phyloP scores from a whole-genome alignment of 495 filamentous ascomycete species.

The Mycothermus thermophilus region DNA sequence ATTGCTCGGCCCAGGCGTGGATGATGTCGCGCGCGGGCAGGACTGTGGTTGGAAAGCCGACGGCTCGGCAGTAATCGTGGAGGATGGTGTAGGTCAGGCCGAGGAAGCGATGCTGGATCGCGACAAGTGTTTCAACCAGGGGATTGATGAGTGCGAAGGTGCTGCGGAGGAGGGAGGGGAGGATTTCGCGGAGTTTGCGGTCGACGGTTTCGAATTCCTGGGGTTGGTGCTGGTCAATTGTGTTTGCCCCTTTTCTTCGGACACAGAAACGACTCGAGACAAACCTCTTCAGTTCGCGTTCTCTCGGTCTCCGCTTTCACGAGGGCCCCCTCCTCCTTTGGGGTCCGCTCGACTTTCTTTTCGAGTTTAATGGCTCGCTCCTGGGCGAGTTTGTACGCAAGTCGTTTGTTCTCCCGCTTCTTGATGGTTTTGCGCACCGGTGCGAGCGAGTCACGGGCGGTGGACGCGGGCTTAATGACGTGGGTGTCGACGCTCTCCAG shows the following conservation, averaged over 20 bases:
- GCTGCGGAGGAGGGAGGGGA: conserved; percentile 63
- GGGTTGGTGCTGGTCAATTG: no score
- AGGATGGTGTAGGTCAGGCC: conserved; percentile 75
- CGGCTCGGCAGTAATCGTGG: conserved; percentile 60
- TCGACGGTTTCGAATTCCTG: conserved; percentile 77
- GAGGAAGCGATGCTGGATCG: conserved; percentile 72
- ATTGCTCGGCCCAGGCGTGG: no score
- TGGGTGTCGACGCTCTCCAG: conserved; percentile 56
- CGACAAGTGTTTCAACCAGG: conserved; percentile 57
- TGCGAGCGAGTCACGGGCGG: conserved; percentile 56
- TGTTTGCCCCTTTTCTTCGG: no score
- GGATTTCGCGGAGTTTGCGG: conserved; percentile 56
- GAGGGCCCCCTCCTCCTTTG: conserved; percentile 64
- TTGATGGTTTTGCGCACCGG: conserved; percentile 85
- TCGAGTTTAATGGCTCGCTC: conserved; percentile 54
- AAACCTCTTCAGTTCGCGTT: conserved; percentile 48
- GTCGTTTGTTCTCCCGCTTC: conserved; percentile 75
- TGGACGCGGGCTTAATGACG: conserved; percentile 57
- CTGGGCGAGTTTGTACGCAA: conserved; percentile 77
- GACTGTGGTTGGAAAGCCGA: conserved; percentile 58
- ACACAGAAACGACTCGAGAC: no score
- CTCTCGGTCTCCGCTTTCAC: conserved; percentile 72
- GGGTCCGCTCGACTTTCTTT: conserved; percentile 56
- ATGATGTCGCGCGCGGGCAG: conserved; percentile 61
- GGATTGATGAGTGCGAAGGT: conserved; percentile 70